phyloP scores from a whole-genome alignment of 163 green algal genomes.

The Scenedesmus sp. region DNA sequence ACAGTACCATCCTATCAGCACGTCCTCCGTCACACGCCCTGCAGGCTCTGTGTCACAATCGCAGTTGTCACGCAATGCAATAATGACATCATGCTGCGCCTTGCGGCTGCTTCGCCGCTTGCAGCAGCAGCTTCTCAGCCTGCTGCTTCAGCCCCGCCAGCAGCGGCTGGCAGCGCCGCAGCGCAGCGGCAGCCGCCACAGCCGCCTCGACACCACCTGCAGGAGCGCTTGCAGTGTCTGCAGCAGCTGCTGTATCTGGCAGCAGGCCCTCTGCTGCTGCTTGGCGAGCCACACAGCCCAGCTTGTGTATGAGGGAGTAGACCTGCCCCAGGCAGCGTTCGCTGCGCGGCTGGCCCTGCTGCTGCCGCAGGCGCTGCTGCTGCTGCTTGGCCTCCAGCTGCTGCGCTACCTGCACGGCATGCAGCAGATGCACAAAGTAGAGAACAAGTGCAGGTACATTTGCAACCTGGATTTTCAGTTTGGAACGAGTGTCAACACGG shows the following conservation, averaged over 20 bases:
- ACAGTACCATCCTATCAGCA: no score
- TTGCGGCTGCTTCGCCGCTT: neutral
- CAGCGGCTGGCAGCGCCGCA: constrained; percentile 8
- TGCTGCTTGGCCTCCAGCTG: constrained; percentile 33
- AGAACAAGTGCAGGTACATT: no score
- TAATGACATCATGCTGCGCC: no score
- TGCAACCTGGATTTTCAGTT: no score
- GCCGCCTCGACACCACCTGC: neutral
- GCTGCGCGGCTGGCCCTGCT: neutral
- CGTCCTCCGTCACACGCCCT: no score
- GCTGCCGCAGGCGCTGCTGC: constrained; percentile 28
- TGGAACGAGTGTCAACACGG: no score
- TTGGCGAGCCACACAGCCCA: constrained; percentile 41
- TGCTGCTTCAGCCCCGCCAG: constrained; percentile 5
- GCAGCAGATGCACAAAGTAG: neutral
- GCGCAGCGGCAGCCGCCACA: neutral
- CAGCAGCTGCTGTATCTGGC: neutral
- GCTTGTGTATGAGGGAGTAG: constrained; percentile 50
- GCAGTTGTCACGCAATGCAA: no score
- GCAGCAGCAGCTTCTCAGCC: constrained; percentile 30
- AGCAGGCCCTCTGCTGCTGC: constrained; percentile 1
- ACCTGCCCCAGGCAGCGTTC: constrained; percentile 8
- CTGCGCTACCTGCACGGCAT: constrained; percentile 1
- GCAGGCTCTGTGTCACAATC: no score
- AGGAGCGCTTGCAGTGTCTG: neutral